phyloP scores from a whole-genome alignment of 2,329 filamentous ascomycete genomes.

The Nothophoma quercina region DNA sequence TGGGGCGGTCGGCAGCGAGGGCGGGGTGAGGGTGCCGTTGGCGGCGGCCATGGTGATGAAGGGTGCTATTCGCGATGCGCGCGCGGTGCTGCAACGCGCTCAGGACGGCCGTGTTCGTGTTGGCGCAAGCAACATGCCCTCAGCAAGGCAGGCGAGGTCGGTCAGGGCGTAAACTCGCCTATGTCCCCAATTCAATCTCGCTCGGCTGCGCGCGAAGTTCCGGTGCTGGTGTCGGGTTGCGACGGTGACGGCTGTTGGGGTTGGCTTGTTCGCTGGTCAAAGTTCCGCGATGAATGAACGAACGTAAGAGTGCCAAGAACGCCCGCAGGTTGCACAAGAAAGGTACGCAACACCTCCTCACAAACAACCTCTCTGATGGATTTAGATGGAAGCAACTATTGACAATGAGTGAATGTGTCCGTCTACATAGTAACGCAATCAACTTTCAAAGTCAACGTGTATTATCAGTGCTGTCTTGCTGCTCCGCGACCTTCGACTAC shows the following conservation, averaged over 20 bases:
- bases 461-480: no score
- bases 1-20: constrained; percentile 34
- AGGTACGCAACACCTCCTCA: background rate
- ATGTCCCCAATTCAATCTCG: background rate
- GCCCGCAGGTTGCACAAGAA: constrained; percentile 21
- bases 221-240: constrained; percentile 18
- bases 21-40: constrained; percentile 48
- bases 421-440: no score
- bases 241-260: constrained; percentile 26
- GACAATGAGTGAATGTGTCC: no score
- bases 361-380: background rate
- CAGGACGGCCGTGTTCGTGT: constrained; percentile 35
- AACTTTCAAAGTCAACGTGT: no score
- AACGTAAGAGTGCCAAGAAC: constrained; percentile 36
- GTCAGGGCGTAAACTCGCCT: background rate
- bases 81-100: constrained; percentile 47
- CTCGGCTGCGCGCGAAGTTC: constrained; percentile 27
- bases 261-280: constrained; percentile 31
- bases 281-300: constrained; percentile 35
- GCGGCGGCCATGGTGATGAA: constrained; percentile 43
- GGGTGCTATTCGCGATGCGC: constrained; percentile 42
- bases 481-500: background rate
- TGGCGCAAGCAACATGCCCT: constrained; percentile 13
- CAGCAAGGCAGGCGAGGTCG: constrained; percentile 4
- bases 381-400: no score